phyloP scores from a whole-genome alignment of 345 rosid genomes.

The Citrus reticulata region DNA sequence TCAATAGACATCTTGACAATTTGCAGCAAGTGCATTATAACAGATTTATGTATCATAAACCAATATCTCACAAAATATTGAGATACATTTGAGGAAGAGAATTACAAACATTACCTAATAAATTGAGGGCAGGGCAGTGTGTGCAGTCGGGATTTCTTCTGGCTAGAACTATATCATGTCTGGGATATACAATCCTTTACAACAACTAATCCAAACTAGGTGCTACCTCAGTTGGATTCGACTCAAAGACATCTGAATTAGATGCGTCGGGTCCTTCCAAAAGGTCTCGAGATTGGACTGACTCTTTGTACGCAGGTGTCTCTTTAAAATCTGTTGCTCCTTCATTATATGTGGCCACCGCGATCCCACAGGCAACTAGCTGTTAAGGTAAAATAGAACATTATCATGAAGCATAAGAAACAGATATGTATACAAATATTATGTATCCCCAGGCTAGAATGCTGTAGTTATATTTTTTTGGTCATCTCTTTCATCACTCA shows the following conservation, averaged over 20 bases:
- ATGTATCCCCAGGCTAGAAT: background rate
- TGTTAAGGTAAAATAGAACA: constrained; percentile 23
- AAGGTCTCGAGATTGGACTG: constrained; percentile 64
- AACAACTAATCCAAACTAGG: constrained; percentile 73
- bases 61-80: constrained; percentile 8
- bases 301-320: constrained; percentile 80
- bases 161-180: constrained; percentile 4
- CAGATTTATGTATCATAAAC: constrained; percentile 1
- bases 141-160: background rate
- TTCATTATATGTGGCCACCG: constrained; percentile 78
- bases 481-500: background rate
- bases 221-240: constrained; percentile 97
- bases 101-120: constrained; percentile 21
- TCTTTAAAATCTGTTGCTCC: constrained; percentile 92
- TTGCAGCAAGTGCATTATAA: background rate
- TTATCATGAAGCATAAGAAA: background rate
- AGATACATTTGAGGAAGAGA: constrained; percentile 1
- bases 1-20: background rate
- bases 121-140: constrained; percentile 13
- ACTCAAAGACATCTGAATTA: constrained; percentile 74
- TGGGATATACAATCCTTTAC: constrained; percentile 5
- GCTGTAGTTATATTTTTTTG: background rate
- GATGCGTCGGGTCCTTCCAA: constrained; percentile 75
- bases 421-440: background rate
- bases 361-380: constrained; percentile 80